phyloP scores from a whole-genome alignment of 352 stramenopile genomes.

The Phytophthora aleatoria region DNA sequence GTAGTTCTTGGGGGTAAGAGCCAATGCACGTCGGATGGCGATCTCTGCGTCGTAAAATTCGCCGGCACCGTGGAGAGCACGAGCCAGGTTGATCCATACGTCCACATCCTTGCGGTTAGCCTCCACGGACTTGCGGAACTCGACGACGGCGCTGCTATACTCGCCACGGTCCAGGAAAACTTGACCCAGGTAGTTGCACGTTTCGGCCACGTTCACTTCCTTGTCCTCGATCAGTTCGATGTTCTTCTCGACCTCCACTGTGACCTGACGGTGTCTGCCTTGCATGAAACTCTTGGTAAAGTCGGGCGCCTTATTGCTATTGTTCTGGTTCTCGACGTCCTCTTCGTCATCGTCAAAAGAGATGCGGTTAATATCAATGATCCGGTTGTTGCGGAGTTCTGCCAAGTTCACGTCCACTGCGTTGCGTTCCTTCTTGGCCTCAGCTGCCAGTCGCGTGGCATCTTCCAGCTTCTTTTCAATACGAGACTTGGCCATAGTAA shows the following conservation, averaged over 20 bases:
- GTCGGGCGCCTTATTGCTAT: slow-evolving; percentile 31
- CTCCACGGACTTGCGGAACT: slow-evolving; percentile 77
- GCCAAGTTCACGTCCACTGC: slow-evolving; percentile 48
- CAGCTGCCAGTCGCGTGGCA: slow-evolving; percentile 23
- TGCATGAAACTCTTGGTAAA: slow-evolving; percentile 22
- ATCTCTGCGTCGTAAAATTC: slow-evolving; percentile 76
- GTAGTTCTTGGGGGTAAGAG: slow-evolving; percentile 64
- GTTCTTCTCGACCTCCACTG: slow-evolving; percentile 39
- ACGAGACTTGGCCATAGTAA: slow-evolving; percentile 56
- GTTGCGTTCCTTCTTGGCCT: slow-evolving; percentile 46
- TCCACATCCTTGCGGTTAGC: slow-evolving; percentile 68
- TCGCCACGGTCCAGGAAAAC: slow-evolving; percentile 75
- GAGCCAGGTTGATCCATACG: slow-evolving; percentile 80
- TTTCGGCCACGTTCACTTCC: slow-evolving; percentile 64
- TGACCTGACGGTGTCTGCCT: slow-evolving; percentile 27
- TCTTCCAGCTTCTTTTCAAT: slow-evolving; percentile 60
- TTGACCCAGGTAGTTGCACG: slow-evolving; percentile 74
- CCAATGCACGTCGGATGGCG: slow-evolving; percentile 58
- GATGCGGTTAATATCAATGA: slow-evolving; percentile 73
- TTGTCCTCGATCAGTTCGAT: slow-evolving; percentile 49
- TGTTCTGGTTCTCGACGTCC: slow-evolving; percentile 38
- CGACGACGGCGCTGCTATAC: slow-evolving; percentile 52
- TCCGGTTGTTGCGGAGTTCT: slow-evolving; percentile 56
- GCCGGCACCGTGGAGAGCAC: slow-evolving; percentile 55
- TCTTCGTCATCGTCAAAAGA: slow-evolving; percentile 58